These are phyloP conservation scores for Alternaria burnsii DNA, from an alignment of 2,329 filamentous ascomycete genomes.

Conservation along the genomic window DNA sequence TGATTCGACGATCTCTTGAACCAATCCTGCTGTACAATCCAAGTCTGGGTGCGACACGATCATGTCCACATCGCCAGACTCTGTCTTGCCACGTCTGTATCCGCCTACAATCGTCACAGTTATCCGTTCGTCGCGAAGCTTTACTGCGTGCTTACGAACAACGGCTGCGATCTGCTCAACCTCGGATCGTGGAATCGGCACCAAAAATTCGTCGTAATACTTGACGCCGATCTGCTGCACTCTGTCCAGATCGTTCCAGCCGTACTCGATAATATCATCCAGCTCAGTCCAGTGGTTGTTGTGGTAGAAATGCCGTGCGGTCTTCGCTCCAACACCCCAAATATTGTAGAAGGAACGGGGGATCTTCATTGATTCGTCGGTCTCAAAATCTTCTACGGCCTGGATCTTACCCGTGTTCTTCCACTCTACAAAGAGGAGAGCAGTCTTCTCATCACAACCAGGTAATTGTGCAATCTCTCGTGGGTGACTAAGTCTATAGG, in stretches of 20 bases:
- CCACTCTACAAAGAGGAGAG: conserved; percentile 80
- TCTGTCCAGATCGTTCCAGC: conserved; percentile 77
- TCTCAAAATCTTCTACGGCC: conserved; percentile 70
- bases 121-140: conserved; percentile 63
- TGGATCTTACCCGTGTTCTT: conserved; percentile 67
- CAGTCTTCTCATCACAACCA: conserved; percentile 83
- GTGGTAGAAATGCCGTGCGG: conserved; percentile 81
- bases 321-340: conserved; percentile 89
- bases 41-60: conserved; percentile 82
- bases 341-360: conserved; percentile 81
- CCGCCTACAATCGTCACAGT: conserved; percentile 77
- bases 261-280: conserved; percentile 84
- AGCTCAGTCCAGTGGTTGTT: conserved; percentile 80
- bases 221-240: conserved; percentile 95
- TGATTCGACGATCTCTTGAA: conserved; percentile 73
- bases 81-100: conserved; percentile 78
- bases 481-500: conserved; percentile 61
- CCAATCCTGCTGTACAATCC: conserved; percentile 70
- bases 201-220: conserved; percentile 85
- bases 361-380: conserved; percentile 69
- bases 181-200: conserved; percentile 75
- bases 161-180: conserved; percentile 72
- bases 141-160: conserved; percentile 73
- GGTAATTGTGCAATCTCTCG: conserved; percentile 66
- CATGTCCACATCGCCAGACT: conserved; percentile 84